Conservation (phyloP, 148 eudicot genomes). For the Amaranthus palmeri region DNA sequence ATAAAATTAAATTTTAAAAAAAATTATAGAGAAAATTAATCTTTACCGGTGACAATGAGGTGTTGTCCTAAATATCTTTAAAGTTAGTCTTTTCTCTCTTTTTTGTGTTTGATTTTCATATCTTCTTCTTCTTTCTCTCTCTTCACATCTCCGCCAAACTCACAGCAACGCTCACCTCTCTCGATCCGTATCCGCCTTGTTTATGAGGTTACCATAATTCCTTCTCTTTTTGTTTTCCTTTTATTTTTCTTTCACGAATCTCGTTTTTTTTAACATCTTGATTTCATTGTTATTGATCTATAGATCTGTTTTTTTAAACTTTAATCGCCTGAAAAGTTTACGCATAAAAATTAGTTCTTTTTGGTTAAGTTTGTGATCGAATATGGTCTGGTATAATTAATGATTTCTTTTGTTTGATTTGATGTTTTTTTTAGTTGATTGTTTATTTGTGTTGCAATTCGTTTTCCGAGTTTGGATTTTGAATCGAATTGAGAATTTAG, state of each 20-base stretch:
- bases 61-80: not conserved
- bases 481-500: not conserved
- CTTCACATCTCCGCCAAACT: not conserved
- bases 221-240: not conserved
- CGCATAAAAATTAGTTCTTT: not conserved
- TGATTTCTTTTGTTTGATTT: not conserved
- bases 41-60: no score
- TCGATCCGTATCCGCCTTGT: conserved; percentile 38
- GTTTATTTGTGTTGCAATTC: not conserved
- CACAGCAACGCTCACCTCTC: conserved; percentile 14
- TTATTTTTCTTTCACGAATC: not conserved
- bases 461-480: not conserved
- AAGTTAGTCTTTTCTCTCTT: not conserved
- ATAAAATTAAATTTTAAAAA: no score
- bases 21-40: no score
- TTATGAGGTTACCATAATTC: conserved; percentile 32
- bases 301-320: conserved; percentile 17
- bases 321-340: not conserved
- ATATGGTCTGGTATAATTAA: conserved; percentile 12
- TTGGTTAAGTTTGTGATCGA: conserved; percentile 3
- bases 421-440: not conserved
- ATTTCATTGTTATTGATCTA: not conserved
- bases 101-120: conserved; percentile 4
- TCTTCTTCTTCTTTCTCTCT: not conserved
- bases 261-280: not conserved